Evolutionary conservation across 805 yeast genomes (phyloP), one percentile per base, ranked within the genome.

Genomic region (Sugiyamaella valdiviana): DNA sequence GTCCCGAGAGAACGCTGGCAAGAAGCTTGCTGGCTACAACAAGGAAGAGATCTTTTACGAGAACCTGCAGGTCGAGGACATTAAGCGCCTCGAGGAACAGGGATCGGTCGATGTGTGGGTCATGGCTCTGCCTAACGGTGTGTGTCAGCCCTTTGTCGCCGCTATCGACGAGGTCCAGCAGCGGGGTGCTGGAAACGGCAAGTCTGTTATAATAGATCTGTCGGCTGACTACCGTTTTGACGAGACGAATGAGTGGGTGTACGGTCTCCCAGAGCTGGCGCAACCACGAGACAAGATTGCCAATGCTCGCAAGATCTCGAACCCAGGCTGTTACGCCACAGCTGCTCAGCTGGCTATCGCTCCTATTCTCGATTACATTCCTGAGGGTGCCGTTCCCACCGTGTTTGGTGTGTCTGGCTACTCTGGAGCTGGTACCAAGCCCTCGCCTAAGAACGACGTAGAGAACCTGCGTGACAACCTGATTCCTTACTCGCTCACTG

Each of bases 271-370:
- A 6, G 99, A 93, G 70, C 76, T 93, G 61, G 49, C 52, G 3
- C 80, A 78, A 49, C 76, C 80, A 57, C 80, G 99, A 64, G 63
- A 70, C 7, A 63, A 63, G 9, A 85, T 93, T 58, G 77, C 85
- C 35, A 62, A 71, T 12, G 91, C 98, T 16, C 74, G 77, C 61
- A 86, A 85, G 64, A 85, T 93, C 53, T 83, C 97, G 4, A 93
- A 93, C 70, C 99, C 99, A 2, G 99, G 99, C 42, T 93, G 99
- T 74, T 93, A 90, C 65, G 97, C 99, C n/a, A 93, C 99, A 41
- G 97, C 95, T 50, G 93, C 97, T 12, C 98, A 93, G 73, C 69
- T 89, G 21, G 90, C 95, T 12, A 82, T 93, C 63, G 82, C 91
- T 42, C 99, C 99, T 32, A 72, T 93, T 59, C 68, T 76, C n/a